A percentile compares a stretch with the other conserved stretches of the same genome.
phyloP scores from a whole-genome alignment of 208 protist species.

The Paratrypanosoma confusum region DNA sequence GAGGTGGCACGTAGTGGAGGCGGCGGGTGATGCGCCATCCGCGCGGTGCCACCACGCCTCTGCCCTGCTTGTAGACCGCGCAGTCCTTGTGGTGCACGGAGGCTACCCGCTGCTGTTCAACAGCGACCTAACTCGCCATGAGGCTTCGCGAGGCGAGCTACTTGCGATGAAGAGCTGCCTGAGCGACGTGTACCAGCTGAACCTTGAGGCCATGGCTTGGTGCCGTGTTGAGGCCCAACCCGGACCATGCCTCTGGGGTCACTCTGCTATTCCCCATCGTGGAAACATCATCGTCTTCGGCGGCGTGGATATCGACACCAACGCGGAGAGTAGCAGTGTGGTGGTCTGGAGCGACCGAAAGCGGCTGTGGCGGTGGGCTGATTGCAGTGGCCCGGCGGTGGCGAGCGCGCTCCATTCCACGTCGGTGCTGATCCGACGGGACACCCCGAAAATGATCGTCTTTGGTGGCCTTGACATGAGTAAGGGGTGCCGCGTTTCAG shows the following conservation, averaged over 20 bases:
- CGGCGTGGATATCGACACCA: slow-evolving; percentile 10
- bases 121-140: neutral
- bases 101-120: neutral
- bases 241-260: slow-evolving; percentile 6
- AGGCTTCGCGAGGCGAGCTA: neutral
- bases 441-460: slow-evolving; percentile 2
- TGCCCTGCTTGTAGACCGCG: neutral
- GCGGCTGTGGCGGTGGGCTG: slow-evolving; percentile 9
- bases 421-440: no score
- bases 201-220: neutral
- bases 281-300: slow-evolving; percentile 10
- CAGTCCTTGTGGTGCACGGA: neutral
- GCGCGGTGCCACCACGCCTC: slow-evolving; percentile 1
- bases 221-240: neutral
- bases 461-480: slow-evolving; percentile 4
- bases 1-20: no score
- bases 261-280: slow-evolving; percentile 3
- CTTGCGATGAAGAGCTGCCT: neutral
- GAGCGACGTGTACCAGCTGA: slow-evolving; percentile 1
- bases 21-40: slow-evolving; percentile 1
- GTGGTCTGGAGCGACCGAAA: slow-evolving; percentile 6
- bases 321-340: slow-evolving; percentile 1
- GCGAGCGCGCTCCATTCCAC: slow-evolving; percentile 7
- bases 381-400: neutral
- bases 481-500: neutral